A percentile compares a stretch with the other conserved stretches of the same genome.
These are phyloP conservation scores for Phytophthora europaea DNA, from an alignment of 352 stramenopile species.

Conservation along the genomic window DNA sequence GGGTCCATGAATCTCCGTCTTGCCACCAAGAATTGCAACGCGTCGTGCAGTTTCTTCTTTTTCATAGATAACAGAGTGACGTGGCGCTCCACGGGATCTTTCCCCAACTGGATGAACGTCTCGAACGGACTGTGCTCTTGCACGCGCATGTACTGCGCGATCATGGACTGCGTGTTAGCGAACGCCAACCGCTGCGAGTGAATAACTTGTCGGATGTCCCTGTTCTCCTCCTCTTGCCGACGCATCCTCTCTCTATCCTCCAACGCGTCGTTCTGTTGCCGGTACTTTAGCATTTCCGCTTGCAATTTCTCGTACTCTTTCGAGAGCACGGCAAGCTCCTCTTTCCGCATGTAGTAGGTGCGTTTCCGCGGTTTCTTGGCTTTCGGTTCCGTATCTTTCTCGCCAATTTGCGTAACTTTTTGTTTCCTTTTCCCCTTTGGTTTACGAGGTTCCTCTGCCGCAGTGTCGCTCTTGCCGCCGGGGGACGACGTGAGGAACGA, in stretches of 20 bases:
- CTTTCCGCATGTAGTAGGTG: conserved; percentile 66
- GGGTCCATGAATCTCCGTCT: conserved; percentile 45
- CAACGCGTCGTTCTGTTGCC: conserved; percentile 28
- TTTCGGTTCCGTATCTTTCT: conserved; percentile 15
- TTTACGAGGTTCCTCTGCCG: conserved; percentile 13
- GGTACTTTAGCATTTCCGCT: conserved; percentile 33
- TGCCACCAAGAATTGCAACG: conserved; percentile 45
- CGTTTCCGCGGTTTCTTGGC: conserved; percentile 45
- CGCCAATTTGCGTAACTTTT: conserved; percentile 8
- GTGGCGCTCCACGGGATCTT: conserved; percentile 41
- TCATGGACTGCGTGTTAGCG: conserved; percentile 52
- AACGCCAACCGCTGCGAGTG: conserved; percentile 48
- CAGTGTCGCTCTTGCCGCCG: conserved; percentile 6
- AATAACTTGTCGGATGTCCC: conserved; percentile 39
- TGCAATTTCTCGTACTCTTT: conserved; percentile 38
- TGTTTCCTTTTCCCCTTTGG: neutral
- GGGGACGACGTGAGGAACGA: conserved; percentile 23
- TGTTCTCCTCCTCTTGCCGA: conserved; percentile 35
- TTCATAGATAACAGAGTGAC: conserved; percentile 50
- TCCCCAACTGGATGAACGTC: conserved; percentile 50
- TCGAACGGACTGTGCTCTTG: conserved; percentile 50
- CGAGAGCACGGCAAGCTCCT: conserved; percentile 37
- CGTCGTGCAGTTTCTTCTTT: conserved; percentile 46
- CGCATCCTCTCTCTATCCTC: conserved; percentile 34
- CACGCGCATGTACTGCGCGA: conserved; percentile 52